Conservation (phyloP, 2,329 filamentous ascomycete species). For the Colletotrichum kahawae region DNA sequence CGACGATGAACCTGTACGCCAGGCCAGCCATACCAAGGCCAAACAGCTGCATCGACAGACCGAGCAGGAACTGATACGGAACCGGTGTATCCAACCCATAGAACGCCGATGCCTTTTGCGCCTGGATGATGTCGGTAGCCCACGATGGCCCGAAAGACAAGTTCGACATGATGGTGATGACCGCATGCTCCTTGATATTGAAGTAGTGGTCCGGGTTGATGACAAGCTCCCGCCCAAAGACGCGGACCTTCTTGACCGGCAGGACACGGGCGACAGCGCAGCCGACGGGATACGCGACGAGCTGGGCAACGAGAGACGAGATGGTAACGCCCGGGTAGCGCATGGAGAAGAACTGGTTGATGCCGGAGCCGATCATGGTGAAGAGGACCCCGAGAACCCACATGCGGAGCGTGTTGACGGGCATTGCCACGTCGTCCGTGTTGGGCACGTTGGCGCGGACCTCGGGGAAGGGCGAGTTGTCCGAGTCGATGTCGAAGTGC, state of each 20-base stretch:
- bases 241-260: constrained; percentile 34
- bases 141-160: constrained; percentile 45
- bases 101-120: constrained; percentile 48
- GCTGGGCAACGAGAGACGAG: constrained; percentile 39
- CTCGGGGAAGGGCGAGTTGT: constrained; percentile 38
- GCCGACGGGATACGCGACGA: constrained; percentile 42
- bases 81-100: constrained; percentile 42
- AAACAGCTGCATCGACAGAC: constrained; percentile 50
- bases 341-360: constrained; percentile 43
- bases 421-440: constrained; percentile 38
- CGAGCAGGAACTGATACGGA: constrained; percentile 49
- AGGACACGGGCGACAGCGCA: constrained; percentile 36
- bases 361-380: constrained; percentile 32
- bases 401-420: constrained; percentile 40
- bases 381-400: constrained; percentile 39
- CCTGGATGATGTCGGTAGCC: constrained; percentile 48
- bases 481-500: constrained; percentile 18
- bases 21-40: constrained; percentile 52
- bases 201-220: constrained; percentile 53
- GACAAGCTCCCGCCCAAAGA: constrained; percentile 37
- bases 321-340: constrained; percentile 41
- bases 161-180: constrained; percentile 60
- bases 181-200: constrained; percentile 57
- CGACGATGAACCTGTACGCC: constrained; percentile 46
- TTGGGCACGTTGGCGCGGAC: constrained; percentile 47